A percentile compares a stretch with the other conserved stretches of the same genome.
These are phyloP conservation scores for Fremontodendron californicum DNA, from an alignment of 345 rosid species.

Conservation along the genomic window DNA sequence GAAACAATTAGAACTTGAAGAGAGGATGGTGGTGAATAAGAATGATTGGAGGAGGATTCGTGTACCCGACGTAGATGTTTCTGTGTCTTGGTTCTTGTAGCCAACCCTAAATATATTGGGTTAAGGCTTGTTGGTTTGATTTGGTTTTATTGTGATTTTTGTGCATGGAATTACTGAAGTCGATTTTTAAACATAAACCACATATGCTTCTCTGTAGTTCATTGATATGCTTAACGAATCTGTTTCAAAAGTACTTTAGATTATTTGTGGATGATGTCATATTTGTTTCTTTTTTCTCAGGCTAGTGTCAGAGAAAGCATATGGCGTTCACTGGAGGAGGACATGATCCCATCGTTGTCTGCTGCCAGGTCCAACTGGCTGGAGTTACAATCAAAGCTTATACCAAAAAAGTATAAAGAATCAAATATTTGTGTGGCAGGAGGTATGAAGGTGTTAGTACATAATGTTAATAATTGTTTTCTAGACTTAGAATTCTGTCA, in stretches of 20 bases:
- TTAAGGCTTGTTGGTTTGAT: neutral
- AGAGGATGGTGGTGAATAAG: neutral
- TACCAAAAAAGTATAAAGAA: slow-evolving; percentile 58
- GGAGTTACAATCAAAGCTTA: slow-evolving; percentile 80
- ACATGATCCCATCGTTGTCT: slow-evolving; percentile 70
- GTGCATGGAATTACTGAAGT: neutral
- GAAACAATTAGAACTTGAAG: neutral
- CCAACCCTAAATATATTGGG: neutral
- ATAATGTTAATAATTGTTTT: slow-evolving; percentile 14
- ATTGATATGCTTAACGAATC: neutral
- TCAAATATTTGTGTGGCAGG: slow-evolving; percentile 93
- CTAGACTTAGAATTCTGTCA: neutral
- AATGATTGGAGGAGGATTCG: neutral
- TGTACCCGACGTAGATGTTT: neutral
- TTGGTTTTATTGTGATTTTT: neutral
- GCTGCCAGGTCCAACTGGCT: slow-evolving; percentile 83
- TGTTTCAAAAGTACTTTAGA: slow-evolving; percentile 10
- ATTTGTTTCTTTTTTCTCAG: slow-evolving; percentile 32
- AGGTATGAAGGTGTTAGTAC: slow-evolving; percentile 65
- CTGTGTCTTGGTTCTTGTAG: neutral
- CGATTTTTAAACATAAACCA: neutral
- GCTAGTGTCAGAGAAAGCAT: slow-evolving; percentile 65
- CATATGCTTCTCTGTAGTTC: neutral
- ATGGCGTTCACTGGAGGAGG: slow-evolving; percentile 92
- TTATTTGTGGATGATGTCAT: slow-evolving; percentile 10